phyloP scores from a whole-genome alignment of 805 yeast genomes.

The Lachancea kluyveri region DNA sequence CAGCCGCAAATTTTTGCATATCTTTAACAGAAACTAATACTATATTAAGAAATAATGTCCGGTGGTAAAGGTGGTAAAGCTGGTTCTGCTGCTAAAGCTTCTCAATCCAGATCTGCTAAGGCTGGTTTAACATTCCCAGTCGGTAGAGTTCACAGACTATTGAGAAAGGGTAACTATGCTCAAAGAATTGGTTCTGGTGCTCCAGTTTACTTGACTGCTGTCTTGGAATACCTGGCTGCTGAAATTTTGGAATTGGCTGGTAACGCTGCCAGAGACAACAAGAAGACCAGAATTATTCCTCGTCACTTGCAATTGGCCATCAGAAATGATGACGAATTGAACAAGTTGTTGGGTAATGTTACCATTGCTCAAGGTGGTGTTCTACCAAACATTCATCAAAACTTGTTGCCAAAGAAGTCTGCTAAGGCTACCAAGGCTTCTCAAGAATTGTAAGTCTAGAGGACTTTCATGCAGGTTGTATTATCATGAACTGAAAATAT shows the following conservation, averaged over 20 bases:
- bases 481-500: constrained; percentile 6
- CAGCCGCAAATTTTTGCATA: no score
- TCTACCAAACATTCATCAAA: constrained; percentile 88
- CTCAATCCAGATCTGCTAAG: constrained; percentile 93
- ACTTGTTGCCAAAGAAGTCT: constrained; percentile 72
- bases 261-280: constrained; percentile 96
- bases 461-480: constrained; percentile 3
- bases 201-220: constrained; percentile 93
- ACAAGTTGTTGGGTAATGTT: constrained; percentile 82
- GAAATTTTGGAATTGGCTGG: constrained; percentile 95
- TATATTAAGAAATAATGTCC: constrained; percentile 45
- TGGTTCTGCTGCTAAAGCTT: constrained; percentile 83
- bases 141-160: constrained; percentile 92
- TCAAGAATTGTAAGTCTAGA: constrained; percentile 46
- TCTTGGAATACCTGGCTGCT: constrained; percentile 89
- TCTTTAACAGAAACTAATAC: constrained; percentile 1
- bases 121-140: constrained; percentile 98
- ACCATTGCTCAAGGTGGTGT: constrained; percentile 98
- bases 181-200: constrained; percentile 98
- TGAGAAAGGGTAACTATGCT: constrained; percentile 93
- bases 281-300: constrained; percentile 96
- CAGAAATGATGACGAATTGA: constrained; percentile 95
- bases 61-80: constrained; percentile 73
- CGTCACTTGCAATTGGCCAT: constrained; percentile 95
- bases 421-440: constrained; percentile 49